These are phyloP conservation scores for Henckelia pumila DNA, from an alignment of 257 asterid genomes.

Conservation along the genomic window DNA sequence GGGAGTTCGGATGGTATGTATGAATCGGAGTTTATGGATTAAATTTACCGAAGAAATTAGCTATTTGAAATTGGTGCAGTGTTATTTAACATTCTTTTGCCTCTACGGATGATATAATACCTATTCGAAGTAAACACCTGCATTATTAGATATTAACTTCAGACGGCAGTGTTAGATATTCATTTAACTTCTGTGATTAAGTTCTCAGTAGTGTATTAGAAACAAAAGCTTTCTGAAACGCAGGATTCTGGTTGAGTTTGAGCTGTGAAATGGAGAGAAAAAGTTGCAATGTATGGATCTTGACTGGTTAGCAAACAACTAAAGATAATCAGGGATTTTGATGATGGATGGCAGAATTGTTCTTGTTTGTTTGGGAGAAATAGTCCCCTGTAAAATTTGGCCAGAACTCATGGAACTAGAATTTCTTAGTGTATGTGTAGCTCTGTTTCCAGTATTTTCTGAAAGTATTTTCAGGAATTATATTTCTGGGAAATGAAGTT, in stretches of 20 bases:
- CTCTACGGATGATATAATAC: not conserved
- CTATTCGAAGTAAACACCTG: too few species aligned
- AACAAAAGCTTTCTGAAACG: not conserved
- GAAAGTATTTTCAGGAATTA: too few species aligned
- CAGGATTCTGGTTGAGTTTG: slow-evolving; percentile 6
- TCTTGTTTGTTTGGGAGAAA: not conserved
- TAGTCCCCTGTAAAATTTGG: not conserved
- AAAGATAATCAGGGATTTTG: not conserved
- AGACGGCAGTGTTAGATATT: not conserved
- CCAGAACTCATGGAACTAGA: not conserved
- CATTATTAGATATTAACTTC: too few species aligned
- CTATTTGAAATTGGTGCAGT: not conserved
- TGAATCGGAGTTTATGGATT: not conserved
- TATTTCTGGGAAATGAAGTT: too few species aligned
- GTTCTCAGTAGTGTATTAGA: slow-evolving; percentile 1
- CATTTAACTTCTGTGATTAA: not conserved
- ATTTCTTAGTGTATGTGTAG: not conserved
- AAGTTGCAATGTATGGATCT: not conserved
- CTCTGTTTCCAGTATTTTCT: too few species aligned
- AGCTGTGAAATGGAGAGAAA: not conserved
- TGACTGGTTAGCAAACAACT: not conserved
- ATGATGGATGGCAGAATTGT: not conserved
- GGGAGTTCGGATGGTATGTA: slow-evolving; percentile 89
- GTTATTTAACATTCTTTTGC: not conserved
- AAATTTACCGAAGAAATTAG: not conserved